A percentile compares a stretch with the other conserved stretches of the same genome.
phyloP scores from a whole-genome alignment of 176 grass and related monocot genomes.

The Saccharum officinarum region DNA sequence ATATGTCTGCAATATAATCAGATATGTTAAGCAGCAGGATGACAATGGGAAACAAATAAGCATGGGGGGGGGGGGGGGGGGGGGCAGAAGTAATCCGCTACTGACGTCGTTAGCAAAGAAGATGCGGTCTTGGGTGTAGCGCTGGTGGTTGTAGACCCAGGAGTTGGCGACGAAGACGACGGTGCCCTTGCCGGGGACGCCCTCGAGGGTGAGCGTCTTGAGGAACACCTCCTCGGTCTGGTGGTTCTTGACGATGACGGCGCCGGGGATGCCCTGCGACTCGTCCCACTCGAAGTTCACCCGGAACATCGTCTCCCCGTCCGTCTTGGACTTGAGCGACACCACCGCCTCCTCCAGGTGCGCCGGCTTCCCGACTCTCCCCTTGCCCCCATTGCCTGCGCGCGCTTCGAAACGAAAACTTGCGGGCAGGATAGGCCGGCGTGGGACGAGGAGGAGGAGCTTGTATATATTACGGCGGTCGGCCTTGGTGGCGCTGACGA shows the following conservation, averaged over 20 bases:
- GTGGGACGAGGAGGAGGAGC: too few species aligned
- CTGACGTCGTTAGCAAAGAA: slow-evolving; percentile 86
- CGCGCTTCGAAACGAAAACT: too few species aligned
- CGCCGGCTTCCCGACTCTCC: slow-evolving; percentile 53
- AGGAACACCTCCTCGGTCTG: slow-evolving; percentile 59
- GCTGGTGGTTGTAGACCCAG: slow-evolving; percentile 49
- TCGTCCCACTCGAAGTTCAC: slow-evolving; percentile 75
- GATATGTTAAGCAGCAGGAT: too few species aligned
- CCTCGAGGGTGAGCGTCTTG: slow-evolving; percentile 66
- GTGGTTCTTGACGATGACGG: slow-evolving; percentile 68
- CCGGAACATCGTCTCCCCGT: slow-evolving; percentile 50
- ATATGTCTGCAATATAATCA: slow-evolving; percentile 52
- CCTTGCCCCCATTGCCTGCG: slow-evolving; percentile 14
- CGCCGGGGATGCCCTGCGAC: slow-evolving; percentile 72
- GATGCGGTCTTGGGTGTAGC: slow-evolving; percentile 54
- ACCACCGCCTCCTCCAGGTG: slow-evolving; percentile 55
- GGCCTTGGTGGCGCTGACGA: slow-evolving; percentile 70
- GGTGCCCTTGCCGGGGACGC: slow-evolving; percentile 57
- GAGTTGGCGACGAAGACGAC: slow-evolving; percentile 91
- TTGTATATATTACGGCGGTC: slow-evolving; percentile 10
- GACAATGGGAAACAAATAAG: neutral
- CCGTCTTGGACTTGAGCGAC: slow-evolving; percentile 29
- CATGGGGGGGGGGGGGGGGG: too few species aligned
- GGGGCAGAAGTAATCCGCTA: neutral
- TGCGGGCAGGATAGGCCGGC: too few species aligned